phyloP scores from a whole-genome alignment of 108 stramenopile genomes.

The Cyclotella atomus region DNA sequence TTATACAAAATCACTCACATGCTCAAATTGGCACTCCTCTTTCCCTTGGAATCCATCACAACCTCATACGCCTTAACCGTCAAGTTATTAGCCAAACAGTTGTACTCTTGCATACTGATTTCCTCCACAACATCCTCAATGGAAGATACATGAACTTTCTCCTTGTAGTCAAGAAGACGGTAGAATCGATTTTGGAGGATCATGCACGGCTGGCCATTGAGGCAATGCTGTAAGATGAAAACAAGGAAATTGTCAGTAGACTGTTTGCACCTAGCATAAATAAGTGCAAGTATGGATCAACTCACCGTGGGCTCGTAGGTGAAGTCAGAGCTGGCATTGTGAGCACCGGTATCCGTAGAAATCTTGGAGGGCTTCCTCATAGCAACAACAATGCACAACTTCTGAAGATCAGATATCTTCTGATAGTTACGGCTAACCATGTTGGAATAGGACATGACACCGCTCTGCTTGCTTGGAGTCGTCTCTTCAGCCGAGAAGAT shows the following conservation, averaged over 20 bases:
- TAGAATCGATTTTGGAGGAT: slow-evolving; percentile 37
- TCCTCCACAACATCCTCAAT: slow-evolving; percentile 15
- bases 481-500: neutral
- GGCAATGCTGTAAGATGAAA: slow-evolving; percentile 17
- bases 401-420: slow-evolving; percentile 23
- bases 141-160: slow-evolving; percentile 5
- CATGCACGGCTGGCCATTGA: slow-evolving; percentile 48
- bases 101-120: slow-evolving; percentile 20
- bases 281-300: too few relatives aligned
- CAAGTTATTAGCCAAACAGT: slow-evolving; percentile 2
- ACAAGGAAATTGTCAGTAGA: neutral
- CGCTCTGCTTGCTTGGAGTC: neutral
- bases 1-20: slow-evolving; percentile 25
- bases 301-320: slow-evolving; percentile 34
- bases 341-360: neutral
- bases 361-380: slow-evolving; percentile 17
- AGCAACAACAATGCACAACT: slow-evolving; percentile 22
- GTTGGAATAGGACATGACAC: slow-evolving; percentile 1
- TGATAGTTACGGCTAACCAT: neutral
- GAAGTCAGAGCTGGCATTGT: slow-evolving; percentile 14
- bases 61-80: slow-evolving; percentile 22
- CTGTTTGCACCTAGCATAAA: too few relatives aligned
- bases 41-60: slow-evolving; percentile 46
- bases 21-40: slow-evolving; percentile 35
- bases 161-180: slow-evolving; percentile 12